Evolutionary conservation across 768 basidiomycete species (phyloP).

Genomic region (Leccinum disarticulatum): DNA sequence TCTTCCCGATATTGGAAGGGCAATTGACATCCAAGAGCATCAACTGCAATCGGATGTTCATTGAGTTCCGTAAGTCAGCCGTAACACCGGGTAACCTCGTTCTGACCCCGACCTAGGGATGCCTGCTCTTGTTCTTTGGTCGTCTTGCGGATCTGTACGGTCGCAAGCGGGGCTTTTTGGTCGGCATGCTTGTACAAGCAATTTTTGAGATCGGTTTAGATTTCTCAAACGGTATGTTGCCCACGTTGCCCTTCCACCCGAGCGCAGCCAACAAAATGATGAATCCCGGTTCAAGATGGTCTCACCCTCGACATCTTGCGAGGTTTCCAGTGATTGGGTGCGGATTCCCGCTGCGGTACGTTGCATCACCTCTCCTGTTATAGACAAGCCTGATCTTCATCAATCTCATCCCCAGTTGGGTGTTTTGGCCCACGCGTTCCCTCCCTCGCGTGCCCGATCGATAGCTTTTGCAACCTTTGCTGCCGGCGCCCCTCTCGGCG

Average conservation of each 20-base stretch:
- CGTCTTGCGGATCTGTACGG: constrained; percentile 82
- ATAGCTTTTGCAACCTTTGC: constrained; percentile 81
- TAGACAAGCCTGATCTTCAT: constrained; percentile 1
- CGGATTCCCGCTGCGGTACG: constrained; percentile 72
- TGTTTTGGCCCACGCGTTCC: constrained; percentile 79
- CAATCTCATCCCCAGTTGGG: constrained; percentile 52
- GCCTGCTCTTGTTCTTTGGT: constrained; percentile 73
- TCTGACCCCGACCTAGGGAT: constrained; percentile 52
- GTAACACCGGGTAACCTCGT: neutral
- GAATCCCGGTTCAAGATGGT: constrained; percentile 40
- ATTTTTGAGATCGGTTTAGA: constrained; percentile 64
- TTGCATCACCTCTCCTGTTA: constrained; percentile 3
- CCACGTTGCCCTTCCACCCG: neutral
- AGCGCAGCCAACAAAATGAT: too few relatives aligned
- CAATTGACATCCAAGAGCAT: constrained; percentile 49
- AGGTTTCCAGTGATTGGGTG: constrained; percentile 76
- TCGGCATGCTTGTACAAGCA: constrained; percentile 54
- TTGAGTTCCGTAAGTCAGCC: constrained; percentile 56
- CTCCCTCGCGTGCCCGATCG: constrained; percentile 62
- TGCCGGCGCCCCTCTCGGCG: constrained; percentile 83
- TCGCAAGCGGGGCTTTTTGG: constrained; percentile 63
- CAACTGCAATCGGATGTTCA: constrained; percentile 64
- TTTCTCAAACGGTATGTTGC: constrained; percentile 51
- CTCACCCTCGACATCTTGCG: constrained; percentile 68
- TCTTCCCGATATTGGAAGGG: constrained; percentile 50